Evolutionary conservation across 148 eudicot species (phyloP).

Genomic region (Vaccinium macrocarpon): DNA sequence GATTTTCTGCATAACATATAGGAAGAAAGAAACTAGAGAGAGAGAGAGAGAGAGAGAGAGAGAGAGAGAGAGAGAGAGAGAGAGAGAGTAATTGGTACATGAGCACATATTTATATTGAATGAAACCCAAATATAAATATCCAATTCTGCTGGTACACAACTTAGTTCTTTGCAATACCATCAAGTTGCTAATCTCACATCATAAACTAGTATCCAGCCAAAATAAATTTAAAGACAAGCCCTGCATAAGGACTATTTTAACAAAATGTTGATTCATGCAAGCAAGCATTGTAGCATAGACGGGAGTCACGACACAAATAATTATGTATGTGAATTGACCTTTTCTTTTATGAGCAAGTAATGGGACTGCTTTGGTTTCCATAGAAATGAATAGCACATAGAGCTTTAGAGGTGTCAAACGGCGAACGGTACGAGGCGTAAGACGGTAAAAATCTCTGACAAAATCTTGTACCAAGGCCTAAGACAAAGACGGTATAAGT

Average conservation of each 20-base stretch:
- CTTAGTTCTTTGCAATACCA: background rate
- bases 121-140: background rate
- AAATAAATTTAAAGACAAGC: background rate
- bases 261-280: background rate
- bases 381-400: no score
- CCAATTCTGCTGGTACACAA: background rate
- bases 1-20: no score
- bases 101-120: background rate
- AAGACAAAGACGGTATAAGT: no score
- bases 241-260: background rate
- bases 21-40: no score
- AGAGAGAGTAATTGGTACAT: no score
- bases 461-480: no score
- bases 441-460: no score
- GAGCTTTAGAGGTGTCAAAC: no score
- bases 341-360: background rate
- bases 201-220: background rate
- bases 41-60: no score
- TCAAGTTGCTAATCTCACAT: background rate
- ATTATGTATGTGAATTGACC: background rate
- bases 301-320: background rate
- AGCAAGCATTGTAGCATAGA: background rate
- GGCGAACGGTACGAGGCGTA: no score
- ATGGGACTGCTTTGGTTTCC: background rate
- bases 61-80: no score